Base-by-base conservation (phyloP, 371 early-diverging fungal genomes). In the Apophysomyces ossiformis region DNA sequence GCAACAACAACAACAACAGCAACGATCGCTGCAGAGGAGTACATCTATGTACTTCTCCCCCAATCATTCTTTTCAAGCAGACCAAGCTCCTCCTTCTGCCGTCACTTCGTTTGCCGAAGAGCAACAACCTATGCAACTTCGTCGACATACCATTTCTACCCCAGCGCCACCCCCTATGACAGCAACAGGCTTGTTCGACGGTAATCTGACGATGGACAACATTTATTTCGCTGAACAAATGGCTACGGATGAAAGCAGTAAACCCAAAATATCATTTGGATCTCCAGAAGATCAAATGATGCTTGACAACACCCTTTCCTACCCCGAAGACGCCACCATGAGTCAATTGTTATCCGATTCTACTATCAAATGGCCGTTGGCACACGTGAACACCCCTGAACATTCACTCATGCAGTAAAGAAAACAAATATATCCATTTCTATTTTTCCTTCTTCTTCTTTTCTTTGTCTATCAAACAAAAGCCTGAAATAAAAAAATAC, bases 1-100 rank as follows among this genome's bases (percentile, higher is more conserved):
- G 35, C 45, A 64, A 16, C 69, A 64, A 7, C 69, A 38, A 26
- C 63, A 60, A 7, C 69, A 38, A 26, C 63, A 60, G 21, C 60
- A 60, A 41, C 4, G 46, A 45, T 45, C 46, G 13, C 46, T 45
- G 46, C 46, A 45, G n/a, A 45, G 46, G 13, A 45, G 46, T 45
- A 13, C 46, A 13, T 45, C 46, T n/a, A 45, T 45, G 46, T 45
- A 45, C 2, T 45, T 45, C 16, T 18, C 46, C 7, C 13, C 46
- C 59, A 65, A 26, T 43, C 15, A 15, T 45, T n/a, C 46, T 6
- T 45, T 16, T 9, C 46, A 45, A 13, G 16, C 32, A 26, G 32
- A 45, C 13, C n/a, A 45, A 5, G 13, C 13, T 6, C 5, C 46
- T 12, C 46, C 46, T n/a, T 18, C 46, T n/a, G 46, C 46, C 13